Percentiles rank a stretch among this genome's conserved stretches.
phyloP scores from a whole-genome alignment of 176 grass and related monocot genomes.

The Oryza coarctata region DNA sequence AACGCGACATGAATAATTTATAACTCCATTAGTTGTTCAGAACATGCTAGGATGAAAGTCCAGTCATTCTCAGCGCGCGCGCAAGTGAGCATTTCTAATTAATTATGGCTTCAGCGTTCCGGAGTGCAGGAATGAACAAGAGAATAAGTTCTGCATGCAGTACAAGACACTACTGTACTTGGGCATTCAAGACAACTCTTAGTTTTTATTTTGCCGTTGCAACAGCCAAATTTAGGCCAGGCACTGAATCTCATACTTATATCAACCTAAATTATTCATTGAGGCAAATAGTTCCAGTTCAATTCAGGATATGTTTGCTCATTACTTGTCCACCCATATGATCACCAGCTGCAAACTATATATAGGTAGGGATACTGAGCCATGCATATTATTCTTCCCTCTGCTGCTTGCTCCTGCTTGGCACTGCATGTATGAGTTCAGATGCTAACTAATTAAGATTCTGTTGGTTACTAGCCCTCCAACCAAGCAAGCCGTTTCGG shows the following conservation, averaged over 20 bases:
- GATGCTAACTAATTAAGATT: slow-evolving; percentile 23
- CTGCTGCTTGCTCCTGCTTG: background rate
- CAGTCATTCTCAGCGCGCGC: background rate
- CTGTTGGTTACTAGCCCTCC: background rate
- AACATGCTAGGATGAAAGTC: background rate
- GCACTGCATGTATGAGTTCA: background rate
- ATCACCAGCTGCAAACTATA: background rate
- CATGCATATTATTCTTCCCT: background rate
- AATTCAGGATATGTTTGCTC: background rate
- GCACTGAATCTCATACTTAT: slow-evolving; percentile 8
- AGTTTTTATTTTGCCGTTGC: background rate
- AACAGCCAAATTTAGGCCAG: background rate
- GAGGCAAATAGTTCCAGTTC: background rate
- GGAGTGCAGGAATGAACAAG: background rate
- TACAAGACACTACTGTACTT: slow-evolving; percentile 19
- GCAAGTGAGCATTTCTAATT: background rate
- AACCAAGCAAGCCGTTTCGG: background rate
- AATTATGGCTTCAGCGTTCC: background rate
- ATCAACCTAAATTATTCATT: slow-evolving; percentile 1
- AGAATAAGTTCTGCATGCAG: background rate
- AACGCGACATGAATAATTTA: too few species aligned
- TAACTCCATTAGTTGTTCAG: too few species aligned
- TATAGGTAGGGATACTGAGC: background rate
- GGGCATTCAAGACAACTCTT: background rate
- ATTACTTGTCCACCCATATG: background rate